Evolutionary conservation across 2,329 filamentous ascomycete species (phyloP).

Genomic region (Venturia pyrina): DNA sequence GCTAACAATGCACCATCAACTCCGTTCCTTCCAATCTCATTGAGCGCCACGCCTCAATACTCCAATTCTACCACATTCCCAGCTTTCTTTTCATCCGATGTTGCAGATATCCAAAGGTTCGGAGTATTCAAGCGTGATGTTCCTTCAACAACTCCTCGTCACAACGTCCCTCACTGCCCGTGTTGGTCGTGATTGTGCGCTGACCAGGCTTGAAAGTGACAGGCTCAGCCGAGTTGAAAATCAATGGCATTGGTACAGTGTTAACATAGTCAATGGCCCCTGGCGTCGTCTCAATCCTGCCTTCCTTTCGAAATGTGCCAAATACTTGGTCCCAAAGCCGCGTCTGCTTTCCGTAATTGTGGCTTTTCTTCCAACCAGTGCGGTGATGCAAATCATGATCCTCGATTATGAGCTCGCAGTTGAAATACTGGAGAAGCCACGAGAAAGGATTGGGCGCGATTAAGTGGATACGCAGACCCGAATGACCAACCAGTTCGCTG

Average conservation of each 20-base stretch:
- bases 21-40: too few relatives aligned
- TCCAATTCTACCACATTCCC: too few relatives aligned
- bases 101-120: too few relatives aligned
- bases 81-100: too few relatives aligned
- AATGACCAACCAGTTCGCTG: slow-evolving; percentile 31
- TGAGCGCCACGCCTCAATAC: too few relatives aligned
- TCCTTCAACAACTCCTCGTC: neutral
- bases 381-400: slow-evolving; percentile 33
- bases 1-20: too few relatives aligned
- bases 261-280: slow-evolving; percentile 3
- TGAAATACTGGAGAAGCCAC: slow-evolving; percentile 25
- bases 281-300: slow-evolving; percentile 24
- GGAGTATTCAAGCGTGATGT: neutral
- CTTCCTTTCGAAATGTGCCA: slow-evolving; percentile 23
- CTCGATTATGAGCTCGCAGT: slow-evolving; percentile 32
- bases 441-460: slow-evolving; percentile 26
- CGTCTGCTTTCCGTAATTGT: slow-evolving; percentile 33
- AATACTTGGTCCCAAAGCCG: slow-evolving; percentile 29
- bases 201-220: neutral
- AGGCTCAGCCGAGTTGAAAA: neutral
- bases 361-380: slow-evolving; percentile 29
- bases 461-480: slow-evolving; percentile 29
- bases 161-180: neutral
- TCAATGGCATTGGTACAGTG: slow-evolving; percentile 4
- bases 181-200: neutral